Evolutionary conservation across 257 asterid genomes (phyloP), one percentile per base, ranked within the genome.

Genomic region (Nicotiana otophora): DNA sequence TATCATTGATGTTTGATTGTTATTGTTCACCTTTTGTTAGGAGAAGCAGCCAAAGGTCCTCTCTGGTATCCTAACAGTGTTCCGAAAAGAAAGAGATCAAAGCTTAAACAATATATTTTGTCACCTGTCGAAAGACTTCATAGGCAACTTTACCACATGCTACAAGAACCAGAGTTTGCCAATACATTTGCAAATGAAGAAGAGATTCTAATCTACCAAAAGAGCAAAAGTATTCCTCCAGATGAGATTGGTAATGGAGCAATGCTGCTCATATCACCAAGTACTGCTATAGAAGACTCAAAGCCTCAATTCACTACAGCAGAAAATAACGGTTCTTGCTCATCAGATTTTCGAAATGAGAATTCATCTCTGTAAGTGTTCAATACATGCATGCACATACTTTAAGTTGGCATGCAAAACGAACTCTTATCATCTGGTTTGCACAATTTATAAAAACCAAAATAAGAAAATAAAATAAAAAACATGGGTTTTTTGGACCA

Each of bases 221-320:
- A 80, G 60, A 85, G 86, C 46, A 65, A 67, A 78, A 39, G 36
- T 33, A 79, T 90, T 16, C 66, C 86, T 0, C 90, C 86, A 0
- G 89, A 89, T 42, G 93, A 90, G 87, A 84, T 90, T 26, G 93
- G 96, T 5, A 82, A 85, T 12, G 96, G 96, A 76, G 91, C 88
- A 8, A 69, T 80, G 81, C 63, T 72, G 63, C 81, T 85, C 55
- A 36, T 77, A 0, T 82, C 85, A 16, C 80, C 81, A 15, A 15
- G 74, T 63, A 19, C 65, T 19, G n/a, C 82, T 33, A 61, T 1
- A 20, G 33, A 61, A 61, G 31, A 10, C 33, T 77, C 39, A 8
- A 77, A 11, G 33, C 26, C 58, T 70, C 75, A 28, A 48, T 31
- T 17, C 8, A 8, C 62, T 15, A 63, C 23, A 5, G 54, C 3